phyloP scores from a whole-genome alignment of 2,329 filamentous ascomycete genomes.

The Calonectria leucothoes region DNA sequence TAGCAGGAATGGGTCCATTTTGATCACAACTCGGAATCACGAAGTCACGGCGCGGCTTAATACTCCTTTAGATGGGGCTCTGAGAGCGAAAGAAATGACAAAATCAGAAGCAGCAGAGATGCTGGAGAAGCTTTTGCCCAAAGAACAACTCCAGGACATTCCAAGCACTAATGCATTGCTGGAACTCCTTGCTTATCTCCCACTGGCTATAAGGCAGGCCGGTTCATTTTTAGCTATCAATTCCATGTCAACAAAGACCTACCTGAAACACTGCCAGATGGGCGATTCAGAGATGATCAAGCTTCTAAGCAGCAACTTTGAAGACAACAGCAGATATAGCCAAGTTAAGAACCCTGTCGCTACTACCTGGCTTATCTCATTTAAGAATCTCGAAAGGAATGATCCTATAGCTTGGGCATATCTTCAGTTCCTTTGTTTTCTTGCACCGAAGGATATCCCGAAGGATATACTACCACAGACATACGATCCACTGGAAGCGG shows the following conservation, averaged over 20 bases:
- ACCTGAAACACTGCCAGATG: constrained; percentile 39
- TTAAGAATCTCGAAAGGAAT: constrained; percentile 41
- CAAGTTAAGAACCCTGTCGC: constrained; percentile 41
- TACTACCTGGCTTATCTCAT: constrained; percentile 50
- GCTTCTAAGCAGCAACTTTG: constrained; percentile 46
- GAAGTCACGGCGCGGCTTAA: constrained; percentile 20
- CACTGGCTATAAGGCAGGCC: constrained; percentile 51
- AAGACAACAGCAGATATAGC: constrained; percentile 42
- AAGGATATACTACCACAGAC: constrained; percentile 34
- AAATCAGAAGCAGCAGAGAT: constrained; percentile 36
- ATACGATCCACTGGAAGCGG: constrained; percentile 19
- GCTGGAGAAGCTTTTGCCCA: constrained; percentile 27
- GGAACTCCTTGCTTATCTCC: constrained; percentile 43
- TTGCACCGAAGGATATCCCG: constrained; percentile 45
- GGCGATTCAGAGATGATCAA: constrained; percentile 34
- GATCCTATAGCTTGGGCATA: constrained; percentile 41
- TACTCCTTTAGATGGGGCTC: neutral
- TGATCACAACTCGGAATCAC: constrained; percentile 38
- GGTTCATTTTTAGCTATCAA: constrained; percentile 49
- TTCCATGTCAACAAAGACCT: constrained; percentile 33
- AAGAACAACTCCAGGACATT: constrained; percentile 31
- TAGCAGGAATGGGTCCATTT: constrained; percentile 24
- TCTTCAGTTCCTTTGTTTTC: constrained; percentile 44
- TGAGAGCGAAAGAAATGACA: constrained; percentile 29
- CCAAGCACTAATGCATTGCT: constrained; percentile 40